Evolutionary conservation across 768 basidiomycete species (phyloP).

Genomic region (Termitomyces sp.): DNA sequence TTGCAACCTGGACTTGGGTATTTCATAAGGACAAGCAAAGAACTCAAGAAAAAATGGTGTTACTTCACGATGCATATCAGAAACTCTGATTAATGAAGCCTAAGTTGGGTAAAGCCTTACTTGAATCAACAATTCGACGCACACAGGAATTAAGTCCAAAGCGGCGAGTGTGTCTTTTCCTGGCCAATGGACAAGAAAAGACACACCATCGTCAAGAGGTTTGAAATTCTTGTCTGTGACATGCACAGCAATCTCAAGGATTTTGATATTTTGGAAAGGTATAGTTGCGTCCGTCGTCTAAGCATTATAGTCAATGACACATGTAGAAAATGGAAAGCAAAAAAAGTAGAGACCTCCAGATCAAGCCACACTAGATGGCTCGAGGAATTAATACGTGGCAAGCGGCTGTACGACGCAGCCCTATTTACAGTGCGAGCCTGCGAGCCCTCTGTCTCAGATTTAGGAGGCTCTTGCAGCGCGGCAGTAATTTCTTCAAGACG

Average conservation of each 20-base stretch:
- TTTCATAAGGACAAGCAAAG: background rate
- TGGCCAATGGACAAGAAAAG: constrained; percentile 10
- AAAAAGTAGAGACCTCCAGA: background rate
- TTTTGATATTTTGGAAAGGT: background rate
- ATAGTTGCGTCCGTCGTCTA: background rate
- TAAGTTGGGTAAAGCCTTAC: background rate
- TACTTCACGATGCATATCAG: constrained; percentile 1
- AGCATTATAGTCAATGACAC: background rate
- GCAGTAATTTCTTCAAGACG: background rate
- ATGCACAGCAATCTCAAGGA: constrained; percentile 11
- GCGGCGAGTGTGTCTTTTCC: background rate
- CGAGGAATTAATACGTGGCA: background rate
- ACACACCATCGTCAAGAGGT: constrained; percentile 9
- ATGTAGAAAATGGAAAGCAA: background rate
- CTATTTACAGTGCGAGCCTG: background rate
- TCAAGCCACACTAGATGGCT: constrained; percentile 3
- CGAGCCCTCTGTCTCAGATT: too few species aligned
- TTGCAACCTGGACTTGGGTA: constrained; percentile 1
- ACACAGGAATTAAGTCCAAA: background rate
- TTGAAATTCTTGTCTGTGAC: constrained; percentile 8
- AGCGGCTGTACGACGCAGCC: background rate
- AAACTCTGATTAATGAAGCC: background rate
- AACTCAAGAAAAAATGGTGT: background rate
- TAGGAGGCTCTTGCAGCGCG: background rate
- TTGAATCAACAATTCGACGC: background rate